phyloP scores from a whole-genome alignment of 129 eudicot genomes.

The sunflower (Helianthus annuus) region HanXRQr2.0-SUNRISE NC_035434.2:60944809-60945308 shows the following conservation, averaged over 20 bases:
- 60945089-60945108: conserved; percentile 99
- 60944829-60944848: not conserved
- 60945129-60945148: conserved; percentile 78
- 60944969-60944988: conserved; percentile 8
- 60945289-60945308: conserved; percentile 72
- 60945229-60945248: conserved; percentile 49
- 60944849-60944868: not conserved
- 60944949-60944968: conserved; percentile 10
- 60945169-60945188: conserved; percentile 58
- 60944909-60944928: conserved; percentile 21
- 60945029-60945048: conserved; percentile 12
- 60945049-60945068: conserved; percentile 72
- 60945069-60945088: conserved; percentile 53
- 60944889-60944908: conserved; percentile 25
- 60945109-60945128: conserved; percentile 69
- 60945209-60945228: conserved; percentile 88
- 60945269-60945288: conserved; percentile 87
- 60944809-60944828: not conserved
- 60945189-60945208: conserved; percentile 54
- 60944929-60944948: conserved; percentile 20
- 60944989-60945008: not conserved
- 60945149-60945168: conserved; percentile 78
- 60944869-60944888: conserved; percentile 13
- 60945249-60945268: conserved; percentile 67
- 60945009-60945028: conserved; percentile 22